phyloP scores from a whole-genome alignment of 2,329 filamentous ascomycete species.

The Diaporthe caulivora region DNA sequence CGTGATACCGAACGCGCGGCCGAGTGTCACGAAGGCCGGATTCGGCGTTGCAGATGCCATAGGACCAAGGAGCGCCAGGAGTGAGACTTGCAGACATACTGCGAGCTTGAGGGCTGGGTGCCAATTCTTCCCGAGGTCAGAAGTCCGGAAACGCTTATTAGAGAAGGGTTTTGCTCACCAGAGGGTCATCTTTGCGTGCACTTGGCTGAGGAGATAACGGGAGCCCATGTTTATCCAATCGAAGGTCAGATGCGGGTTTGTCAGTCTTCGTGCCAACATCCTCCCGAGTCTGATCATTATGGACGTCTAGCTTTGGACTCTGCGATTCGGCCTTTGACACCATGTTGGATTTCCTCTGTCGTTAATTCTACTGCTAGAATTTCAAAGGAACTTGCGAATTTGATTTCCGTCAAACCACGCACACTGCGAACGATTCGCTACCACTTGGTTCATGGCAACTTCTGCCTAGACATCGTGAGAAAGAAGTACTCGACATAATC shows the following conservation, averaged over 20 bases:
- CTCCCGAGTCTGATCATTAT: neutral
- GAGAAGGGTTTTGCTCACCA: neutral
- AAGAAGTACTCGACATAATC: neutral
- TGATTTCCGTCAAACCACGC: no score
- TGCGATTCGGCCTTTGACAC: neutral
- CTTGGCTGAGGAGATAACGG: constrained; percentile 13
- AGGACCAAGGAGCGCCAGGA: neutral
- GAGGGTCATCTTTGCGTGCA: constrained; percentile 4
- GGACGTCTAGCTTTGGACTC: neutral
- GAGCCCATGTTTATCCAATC: constrained; percentile 7
- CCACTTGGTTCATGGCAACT: neutral
- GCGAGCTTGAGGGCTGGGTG: constrained; percentile 8
- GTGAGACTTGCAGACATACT: neutral
- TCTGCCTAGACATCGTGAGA: neutral
- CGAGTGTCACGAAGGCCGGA: constrained; percentile 2
- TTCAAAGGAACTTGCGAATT: neutral
- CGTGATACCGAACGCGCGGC: neutral
- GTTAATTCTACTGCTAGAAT: neutral
- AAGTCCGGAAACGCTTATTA: neutral
- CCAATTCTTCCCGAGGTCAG: constrained; percentile 1
- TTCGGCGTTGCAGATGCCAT: neutral
- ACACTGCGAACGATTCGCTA: neutral
- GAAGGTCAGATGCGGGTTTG: neutral
- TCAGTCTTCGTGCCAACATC: neutral
- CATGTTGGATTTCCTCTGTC: neutral